phyloP scores from a whole-genome alignment of 441 rosid species.

The Macaranga tanarius region DNA sequence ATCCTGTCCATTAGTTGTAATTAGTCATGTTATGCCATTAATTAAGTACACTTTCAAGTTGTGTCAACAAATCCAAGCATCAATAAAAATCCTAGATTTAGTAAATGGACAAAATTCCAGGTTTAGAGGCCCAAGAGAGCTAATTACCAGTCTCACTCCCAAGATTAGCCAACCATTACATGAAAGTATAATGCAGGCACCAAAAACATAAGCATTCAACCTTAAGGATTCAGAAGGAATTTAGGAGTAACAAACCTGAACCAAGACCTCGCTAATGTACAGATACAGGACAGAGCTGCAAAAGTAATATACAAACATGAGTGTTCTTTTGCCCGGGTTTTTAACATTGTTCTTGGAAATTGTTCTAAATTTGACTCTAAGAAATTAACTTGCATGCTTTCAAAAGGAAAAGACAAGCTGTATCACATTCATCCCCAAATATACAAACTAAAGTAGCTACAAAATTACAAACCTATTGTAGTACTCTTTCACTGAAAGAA shows the following conservation, averaged over 20 bases:
- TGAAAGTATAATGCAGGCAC: neutral
- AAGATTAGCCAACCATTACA: neutral
- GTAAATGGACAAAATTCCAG: neutral
- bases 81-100: neutral
- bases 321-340: conserved; percentile 16
- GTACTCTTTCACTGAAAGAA: conserved; percentile 68
- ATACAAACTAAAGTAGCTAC: conserved; percentile 10
- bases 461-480: conserved; percentile 56
- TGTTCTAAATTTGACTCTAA: neutral
- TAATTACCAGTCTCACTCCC: conserved; percentile 13
- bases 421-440: neutral
- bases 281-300: conserved; percentile 76
- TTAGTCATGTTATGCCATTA: conserved; percentile 12
- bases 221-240: conserved; percentile 21
- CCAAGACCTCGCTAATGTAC: conserved; percentile 71
- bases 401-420: neutral
- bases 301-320: conserved; percentile 30
- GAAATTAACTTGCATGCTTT: neutral
- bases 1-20: neutral
- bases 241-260: conserved; percentile 61
- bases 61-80: neutral
- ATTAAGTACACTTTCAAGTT: neutral
- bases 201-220: neutral
- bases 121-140: conserved; percentile 9
- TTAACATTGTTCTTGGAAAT: neutral